Percentiles rank a stretch among this genome's conserved stretches.
phyloP scores from a whole-genome alignment of 768 basidiomycete genomes.

The Podaxis rugospora region DNA sequence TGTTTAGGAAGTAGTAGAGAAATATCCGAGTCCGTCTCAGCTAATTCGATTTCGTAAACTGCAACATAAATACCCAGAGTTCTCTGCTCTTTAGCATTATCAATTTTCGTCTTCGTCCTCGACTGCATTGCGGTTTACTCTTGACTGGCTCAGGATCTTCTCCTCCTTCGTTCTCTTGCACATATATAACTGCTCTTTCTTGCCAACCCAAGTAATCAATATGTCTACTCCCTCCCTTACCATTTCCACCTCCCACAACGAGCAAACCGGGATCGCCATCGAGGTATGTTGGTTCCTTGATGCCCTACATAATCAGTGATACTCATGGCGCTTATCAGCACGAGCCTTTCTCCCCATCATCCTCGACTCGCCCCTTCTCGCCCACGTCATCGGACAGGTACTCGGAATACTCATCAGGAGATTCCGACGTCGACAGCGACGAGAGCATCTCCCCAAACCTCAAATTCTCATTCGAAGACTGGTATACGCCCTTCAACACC shows the following conservation, averaged over 20 bases:
- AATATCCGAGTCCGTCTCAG: neutral
- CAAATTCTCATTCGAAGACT: constrained; percentile 12
- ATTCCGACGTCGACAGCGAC: constrained; percentile 6
- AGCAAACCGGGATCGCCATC: neutral
- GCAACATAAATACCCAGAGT: constrained; percentile 1
- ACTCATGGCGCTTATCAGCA: neutral
- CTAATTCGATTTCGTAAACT: neutral
- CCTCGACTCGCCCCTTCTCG: neutral
- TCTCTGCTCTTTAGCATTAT: neutral
- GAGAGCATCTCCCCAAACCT: constrained; percentile 8
- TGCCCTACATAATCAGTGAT: neutral
- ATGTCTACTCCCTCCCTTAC: constrained; percentile 1
- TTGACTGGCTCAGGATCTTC: neutral
- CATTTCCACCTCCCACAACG: neutral
- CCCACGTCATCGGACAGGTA: neutral
- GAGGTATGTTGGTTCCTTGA: constrained; percentile 1
- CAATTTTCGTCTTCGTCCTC: neutral
- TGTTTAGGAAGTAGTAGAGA: neutral
- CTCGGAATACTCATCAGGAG: constrained; percentile 8
- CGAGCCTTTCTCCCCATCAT: constrained; percentile 1
- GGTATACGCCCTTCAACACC: constrained; percentile 4
- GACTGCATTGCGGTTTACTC: neutral
- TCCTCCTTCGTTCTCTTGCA: too few species aligned
- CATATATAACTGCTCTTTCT: neutral
- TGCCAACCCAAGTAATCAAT: neutral